Evolutionary conservation across 305 asterid genomes (phyloP).

Genomic region (Ruellia speciosa): DNA sequence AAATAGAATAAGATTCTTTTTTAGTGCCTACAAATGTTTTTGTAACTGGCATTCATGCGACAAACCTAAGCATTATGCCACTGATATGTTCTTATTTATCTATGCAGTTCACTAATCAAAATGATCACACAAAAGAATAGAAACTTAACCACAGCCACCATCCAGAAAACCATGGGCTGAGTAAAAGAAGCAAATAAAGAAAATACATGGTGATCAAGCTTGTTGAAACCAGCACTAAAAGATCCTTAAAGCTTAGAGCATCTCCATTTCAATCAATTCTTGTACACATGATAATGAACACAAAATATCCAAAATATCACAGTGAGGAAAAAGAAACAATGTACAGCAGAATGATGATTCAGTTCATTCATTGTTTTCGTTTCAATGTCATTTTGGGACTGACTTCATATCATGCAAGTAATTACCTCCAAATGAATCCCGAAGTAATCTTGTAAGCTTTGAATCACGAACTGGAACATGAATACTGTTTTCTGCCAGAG

Average conservation of each 20-base stretch:
- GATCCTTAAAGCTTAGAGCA: background rate
- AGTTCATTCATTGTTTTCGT: too few species aligned
- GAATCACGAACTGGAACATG: constrained; percentile 95
- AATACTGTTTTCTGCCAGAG: constrained; percentile 84
- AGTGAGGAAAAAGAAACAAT: background rate
- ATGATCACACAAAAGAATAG: background rate
- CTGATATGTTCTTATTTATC: background rate
- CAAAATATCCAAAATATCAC: constrained; percentile 5
- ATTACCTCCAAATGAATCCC: constrained; percentile 96
- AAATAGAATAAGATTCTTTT: too few species aligned
- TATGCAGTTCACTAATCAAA: background rate
- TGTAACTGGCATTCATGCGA: background rate
- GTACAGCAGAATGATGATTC: too few species aligned
- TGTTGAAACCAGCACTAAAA: background rate
- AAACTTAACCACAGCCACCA: background rate
- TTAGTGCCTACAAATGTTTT: background rate
- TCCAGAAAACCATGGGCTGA: background rate
- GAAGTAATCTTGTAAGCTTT: constrained; percentile 85
- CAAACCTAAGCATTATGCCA: background rate
- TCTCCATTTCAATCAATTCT: constrained; percentile 6
- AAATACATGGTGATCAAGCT: background rate
- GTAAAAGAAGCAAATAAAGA: background rate
- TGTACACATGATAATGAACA: background rate
- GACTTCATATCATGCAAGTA: constrained; percentile 9
- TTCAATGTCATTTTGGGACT: constrained; percentile 6